phyloP scores from a whole-genome alignment of 345 rosid genomes.

The Aegle marmelos region DNA sequence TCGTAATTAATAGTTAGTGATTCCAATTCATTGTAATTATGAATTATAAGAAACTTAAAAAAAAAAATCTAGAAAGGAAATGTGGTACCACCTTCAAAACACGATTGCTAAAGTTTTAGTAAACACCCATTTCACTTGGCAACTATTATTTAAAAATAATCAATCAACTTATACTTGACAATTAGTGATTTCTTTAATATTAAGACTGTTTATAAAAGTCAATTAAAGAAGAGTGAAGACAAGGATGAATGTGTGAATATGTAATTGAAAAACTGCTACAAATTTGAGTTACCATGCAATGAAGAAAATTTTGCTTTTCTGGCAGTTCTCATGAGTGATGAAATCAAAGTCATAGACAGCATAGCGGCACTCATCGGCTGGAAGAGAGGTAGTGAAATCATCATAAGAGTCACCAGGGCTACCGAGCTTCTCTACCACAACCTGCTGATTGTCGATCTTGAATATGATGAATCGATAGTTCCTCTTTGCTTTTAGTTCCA shows the following conservation, averaged over 20 bases:
- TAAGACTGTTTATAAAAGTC: no score
- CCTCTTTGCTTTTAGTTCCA: constrained; percentile 85
- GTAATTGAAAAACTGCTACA: background rate
- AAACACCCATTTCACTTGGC: no score
- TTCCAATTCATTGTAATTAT: no score
- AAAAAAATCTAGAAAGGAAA: no score
- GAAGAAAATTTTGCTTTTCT: constrained; percentile 98
- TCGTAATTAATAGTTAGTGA: no score
- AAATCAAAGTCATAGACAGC: constrained; percentile 89
- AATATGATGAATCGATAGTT: constrained; percentile 75
- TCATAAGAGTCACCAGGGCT: constrained; percentile 67
- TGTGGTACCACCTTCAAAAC: no score
- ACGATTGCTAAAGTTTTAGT: no score
- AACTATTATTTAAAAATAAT: no score
- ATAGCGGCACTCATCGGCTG: constrained; percentile 86
- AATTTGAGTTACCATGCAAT: constrained; percentile 66
- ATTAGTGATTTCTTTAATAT: no score
- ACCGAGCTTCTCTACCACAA: constrained; percentile 81
- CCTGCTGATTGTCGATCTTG: constrained; percentile 82
- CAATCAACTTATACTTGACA: no score
- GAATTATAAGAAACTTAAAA: no score
- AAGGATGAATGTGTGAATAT: background rate
- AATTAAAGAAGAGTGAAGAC: background rate
- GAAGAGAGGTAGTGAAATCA: constrained; percentile 67
- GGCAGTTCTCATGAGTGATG: constrained; percentile 82